Percentiles rank a stretch among this genome's conserved stretches.
Evolutionary conservation across 208 protist genomes (phyloP).

Genomic region (Naegleria gruberi): DNA sequence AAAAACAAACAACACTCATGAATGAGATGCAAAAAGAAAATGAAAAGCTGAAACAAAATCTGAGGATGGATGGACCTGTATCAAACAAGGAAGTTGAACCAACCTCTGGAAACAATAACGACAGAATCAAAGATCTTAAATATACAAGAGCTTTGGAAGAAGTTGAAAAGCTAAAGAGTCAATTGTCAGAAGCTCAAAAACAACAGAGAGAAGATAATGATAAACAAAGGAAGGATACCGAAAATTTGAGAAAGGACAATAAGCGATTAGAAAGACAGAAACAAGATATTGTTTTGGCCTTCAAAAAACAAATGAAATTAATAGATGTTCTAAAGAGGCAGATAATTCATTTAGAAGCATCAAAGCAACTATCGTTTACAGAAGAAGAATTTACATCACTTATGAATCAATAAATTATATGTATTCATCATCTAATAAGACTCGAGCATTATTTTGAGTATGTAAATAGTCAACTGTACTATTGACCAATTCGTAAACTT

Average conservation of each 20-base stretch:
- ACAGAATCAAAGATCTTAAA: not conserved
- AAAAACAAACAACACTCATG: not conserved
- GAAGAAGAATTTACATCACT: slow-evolving; percentile 62
- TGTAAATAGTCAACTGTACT: not conserved
- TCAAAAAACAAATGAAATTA: slow-evolving; percentile 77
- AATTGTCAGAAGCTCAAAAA: not conserved
- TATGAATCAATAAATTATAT: not conserved
- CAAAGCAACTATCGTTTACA: slow-evolving; percentile 56
- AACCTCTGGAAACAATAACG: not conserved
- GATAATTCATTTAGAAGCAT: slow-evolving; percentile 78
- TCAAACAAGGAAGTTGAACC: not conserved
- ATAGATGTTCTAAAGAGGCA: slow-evolving; percentile 81
- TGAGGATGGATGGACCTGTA: not conserved
- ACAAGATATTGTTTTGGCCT: slow-evolving; percentile 57
- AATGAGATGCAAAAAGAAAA: slow-evolving; percentile 6
- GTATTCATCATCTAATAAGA: not conserved
- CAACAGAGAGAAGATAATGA: not conserved
- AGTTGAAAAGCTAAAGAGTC: not conserved
- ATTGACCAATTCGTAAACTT: not conserved
- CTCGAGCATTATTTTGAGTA: not conserved
- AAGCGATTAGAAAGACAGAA: slow-evolving; percentile 54
- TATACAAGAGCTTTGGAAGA: slow-evolving; percentile 13
- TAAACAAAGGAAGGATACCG: not conserved
- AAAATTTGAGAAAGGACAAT: slow-evolving; percentile 37
- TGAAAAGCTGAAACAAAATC: not conserved